Conservation (phyloP, 257 asterid genomes). For the Solanum stenotomum region DNA sequence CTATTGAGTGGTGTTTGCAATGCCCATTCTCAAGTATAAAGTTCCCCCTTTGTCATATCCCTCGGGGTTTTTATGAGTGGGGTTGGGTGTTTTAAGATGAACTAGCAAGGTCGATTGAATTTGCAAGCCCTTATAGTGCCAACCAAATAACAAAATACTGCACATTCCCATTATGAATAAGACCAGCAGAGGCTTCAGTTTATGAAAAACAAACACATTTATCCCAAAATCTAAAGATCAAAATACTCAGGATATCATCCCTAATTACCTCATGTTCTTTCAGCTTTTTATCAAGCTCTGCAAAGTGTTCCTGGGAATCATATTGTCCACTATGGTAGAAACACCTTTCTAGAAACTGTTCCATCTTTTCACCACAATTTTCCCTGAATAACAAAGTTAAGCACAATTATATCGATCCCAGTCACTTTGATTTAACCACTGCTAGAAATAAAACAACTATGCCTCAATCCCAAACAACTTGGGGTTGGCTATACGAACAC, state of each 20-base stretch:
- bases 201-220: neutral
- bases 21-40: neutral
- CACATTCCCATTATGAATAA: neutral
- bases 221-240: neutral
- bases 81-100: neutral
- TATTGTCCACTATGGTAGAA: slow-evolving; percentile 91
- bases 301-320: slow-evolving; percentile 61
- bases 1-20: neutral
- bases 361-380: slow-evolving; percentile 91
- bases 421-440: neutral
- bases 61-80: too few relatives aligned
- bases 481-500: neutral
- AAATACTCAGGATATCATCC: neutral
- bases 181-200: neutral
- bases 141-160: neutral
- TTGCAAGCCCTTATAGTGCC: neutral
- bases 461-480: neutral
- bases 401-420: neutral
- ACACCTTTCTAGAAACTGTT: slow-evolving; percentile 73
- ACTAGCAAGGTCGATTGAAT: neutral
- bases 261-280: slow-evolving; percentile 75
- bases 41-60: neutral
- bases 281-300: slow-evolving; percentile 64
- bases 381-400: slow-evolving; percentile 41
- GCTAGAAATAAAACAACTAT: neutral